Evolutionary conservation across 768 basidiomycete genomes (phyloP).

Genomic region (Calocera cornea): DNA sequence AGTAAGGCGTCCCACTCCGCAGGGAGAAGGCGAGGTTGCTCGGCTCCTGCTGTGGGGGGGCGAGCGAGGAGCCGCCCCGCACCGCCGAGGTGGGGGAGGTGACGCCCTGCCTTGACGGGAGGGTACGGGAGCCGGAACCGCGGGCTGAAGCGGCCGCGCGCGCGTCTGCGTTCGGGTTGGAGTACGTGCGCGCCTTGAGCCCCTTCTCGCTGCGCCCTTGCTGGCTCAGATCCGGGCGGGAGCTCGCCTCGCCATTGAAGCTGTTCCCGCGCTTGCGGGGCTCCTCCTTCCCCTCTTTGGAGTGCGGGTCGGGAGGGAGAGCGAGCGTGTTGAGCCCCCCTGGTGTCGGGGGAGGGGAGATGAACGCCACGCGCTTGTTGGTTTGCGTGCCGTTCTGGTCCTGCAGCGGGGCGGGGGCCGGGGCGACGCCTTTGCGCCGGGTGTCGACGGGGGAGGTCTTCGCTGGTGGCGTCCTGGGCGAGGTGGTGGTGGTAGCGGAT

Average conservation of each 20-base stretch:
- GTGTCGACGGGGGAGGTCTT: slow-evolving; percentile 15
- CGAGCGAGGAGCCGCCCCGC: not conserved
- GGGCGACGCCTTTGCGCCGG: slow-evolving; percentile 22
- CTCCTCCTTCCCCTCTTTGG: not conserved
- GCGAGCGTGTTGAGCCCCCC: slow-evolving; percentile 34
- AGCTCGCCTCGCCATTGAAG: not conserved
- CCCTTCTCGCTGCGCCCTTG: not conserved
- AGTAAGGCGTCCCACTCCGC: slow-evolving; percentile 71
- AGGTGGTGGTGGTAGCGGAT: not conserved
- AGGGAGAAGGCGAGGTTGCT: slow-evolving; percentile 31
- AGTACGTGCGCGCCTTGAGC: not conserved
- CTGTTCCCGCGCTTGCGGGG: not conserved
- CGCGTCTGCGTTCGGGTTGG: not conserved
- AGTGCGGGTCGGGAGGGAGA: slow-evolving; percentile 8
- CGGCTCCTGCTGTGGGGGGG: not conserved
- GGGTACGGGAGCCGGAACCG: not conserved
- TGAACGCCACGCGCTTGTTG: slow-evolving; percentile 83
- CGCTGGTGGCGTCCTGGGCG: not conserved
- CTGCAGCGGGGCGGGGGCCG: slow-evolving; percentile 30
- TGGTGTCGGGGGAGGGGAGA: slow-evolving; percentile 65
- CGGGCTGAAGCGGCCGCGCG: not conserved
- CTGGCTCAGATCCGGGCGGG: not conserved
- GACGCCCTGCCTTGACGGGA: not conserved
- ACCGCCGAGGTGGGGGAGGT: not conserved
- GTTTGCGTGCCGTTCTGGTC: slow-evolving; percentile 22